Conservation (phyloP, 768 basidiomycete species). For the Termitomyces eurrhizus region DNA sequence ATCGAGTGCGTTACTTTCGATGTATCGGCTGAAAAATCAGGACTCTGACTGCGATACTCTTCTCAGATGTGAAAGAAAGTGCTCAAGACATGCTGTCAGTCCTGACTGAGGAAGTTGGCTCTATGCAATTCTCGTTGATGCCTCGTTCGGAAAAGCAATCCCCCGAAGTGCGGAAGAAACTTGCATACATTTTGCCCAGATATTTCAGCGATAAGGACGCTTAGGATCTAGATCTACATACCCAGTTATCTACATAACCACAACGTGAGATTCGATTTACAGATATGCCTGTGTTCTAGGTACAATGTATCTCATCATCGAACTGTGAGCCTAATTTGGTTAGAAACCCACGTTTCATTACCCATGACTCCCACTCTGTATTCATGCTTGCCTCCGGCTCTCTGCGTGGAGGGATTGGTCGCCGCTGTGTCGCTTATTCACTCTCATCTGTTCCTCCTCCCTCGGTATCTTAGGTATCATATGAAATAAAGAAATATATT, state of each 20-base stretch:
- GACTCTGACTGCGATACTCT: background rate
- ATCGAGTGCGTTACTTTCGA: background rate
- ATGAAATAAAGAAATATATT: too few relatives aligned
- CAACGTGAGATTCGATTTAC: background rate
- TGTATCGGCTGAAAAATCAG: background rate
- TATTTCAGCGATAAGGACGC: conserved; percentile 9
- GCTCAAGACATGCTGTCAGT: conserved; percentile 39
- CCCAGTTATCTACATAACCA: background rate
- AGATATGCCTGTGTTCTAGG: conserved; percentile 1
- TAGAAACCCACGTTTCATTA: background rate
- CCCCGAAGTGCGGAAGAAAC: conserved; percentile 59
- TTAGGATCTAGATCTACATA: background rate
- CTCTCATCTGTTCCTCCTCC: too few relatives aligned
- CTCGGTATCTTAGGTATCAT: too few relatives aligned
- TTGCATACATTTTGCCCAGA: conserved; percentile 29
- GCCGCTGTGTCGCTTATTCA: too few relatives aligned
- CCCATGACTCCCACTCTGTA: too few relatives aligned
- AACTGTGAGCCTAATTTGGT: background rate
- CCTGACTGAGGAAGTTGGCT: conserved; percentile 58
- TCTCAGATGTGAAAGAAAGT: conserved; percentile 11
- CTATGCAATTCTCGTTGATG: conserved; percentile 88
- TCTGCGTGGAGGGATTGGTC: too few relatives aligned
- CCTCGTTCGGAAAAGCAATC: conserved; percentile 53
- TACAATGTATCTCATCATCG: conserved; percentile 1
- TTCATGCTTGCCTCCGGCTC: too few relatives aligned